Evolutionary conservation across 768 basidiomycete genomes (phyloP).

Genomic region (Podaxis sp.): DNA sequence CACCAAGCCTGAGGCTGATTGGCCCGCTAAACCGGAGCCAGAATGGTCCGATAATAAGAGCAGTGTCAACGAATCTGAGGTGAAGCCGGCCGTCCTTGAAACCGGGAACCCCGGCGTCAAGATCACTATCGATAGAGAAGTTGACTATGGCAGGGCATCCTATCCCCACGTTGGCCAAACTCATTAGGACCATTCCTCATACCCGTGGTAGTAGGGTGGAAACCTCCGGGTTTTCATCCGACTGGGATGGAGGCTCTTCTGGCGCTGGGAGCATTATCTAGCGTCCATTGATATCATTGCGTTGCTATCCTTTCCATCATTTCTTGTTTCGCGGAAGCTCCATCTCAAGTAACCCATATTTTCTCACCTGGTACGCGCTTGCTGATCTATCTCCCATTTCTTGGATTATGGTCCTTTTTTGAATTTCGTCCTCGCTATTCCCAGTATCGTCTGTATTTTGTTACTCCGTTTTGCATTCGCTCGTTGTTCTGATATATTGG

Average conservation of each 20-base stretch:
- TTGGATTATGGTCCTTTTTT: not conserved
- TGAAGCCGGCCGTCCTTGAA: slow-evolving; percentile 14
- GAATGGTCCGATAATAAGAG: slow-evolving; percentile 32
- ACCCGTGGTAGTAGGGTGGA: not conserved
- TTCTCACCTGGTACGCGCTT: not conserved
- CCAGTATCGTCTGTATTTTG: not conserved
- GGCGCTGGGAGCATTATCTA: not conserved
- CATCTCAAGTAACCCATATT: not conserved
- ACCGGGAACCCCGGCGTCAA: slow-evolving; percentile 32
- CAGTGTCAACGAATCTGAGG: slow-evolving; percentile 31
- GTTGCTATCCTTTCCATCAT: not conserved
- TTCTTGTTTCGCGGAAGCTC: not conserved
- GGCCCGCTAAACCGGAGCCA: slow-evolving; percentile 32
- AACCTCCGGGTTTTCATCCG: not conserved
- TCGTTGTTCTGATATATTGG: not conserved
- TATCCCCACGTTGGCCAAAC: slow-evolving; percentile 9
- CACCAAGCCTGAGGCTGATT: slow-evolving; percentile 45
- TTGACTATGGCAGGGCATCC: slow-evolving; percentile 30
- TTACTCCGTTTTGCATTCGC: not conserved
- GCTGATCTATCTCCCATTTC: not conserved
- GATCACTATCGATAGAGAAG: slow-evolving; percentile 42
- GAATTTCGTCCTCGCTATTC: not conserved
- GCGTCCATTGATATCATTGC: not conserved
- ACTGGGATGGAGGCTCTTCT: not conserved
- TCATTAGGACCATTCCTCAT: not conserved